Percentiles rank a stretch among this genome's conserved stretches.
These are phyloP conservation scores for Cladosporium halotolerans DNA, from an alignment of 2,329 filamentous ascomycete genomes.

Conservation along the genomic window DNA sequence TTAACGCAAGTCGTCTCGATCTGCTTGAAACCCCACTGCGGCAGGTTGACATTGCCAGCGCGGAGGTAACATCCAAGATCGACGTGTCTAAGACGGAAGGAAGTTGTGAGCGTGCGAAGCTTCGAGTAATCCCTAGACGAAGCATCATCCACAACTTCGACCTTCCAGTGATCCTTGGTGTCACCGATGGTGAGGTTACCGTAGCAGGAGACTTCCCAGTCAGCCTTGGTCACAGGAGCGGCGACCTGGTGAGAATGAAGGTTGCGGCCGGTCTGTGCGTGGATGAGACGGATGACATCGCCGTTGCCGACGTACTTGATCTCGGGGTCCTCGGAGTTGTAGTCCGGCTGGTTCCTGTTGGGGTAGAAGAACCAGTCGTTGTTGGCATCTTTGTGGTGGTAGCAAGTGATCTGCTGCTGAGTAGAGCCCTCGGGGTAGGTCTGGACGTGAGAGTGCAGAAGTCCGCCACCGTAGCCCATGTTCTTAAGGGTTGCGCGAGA, in stretches of 20 bases:
- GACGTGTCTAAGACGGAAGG: conserved; percentile 80
- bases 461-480: conserved; percentile 96
- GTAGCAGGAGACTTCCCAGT: conserved; percentile 91
- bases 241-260: conserved; percentile 88
- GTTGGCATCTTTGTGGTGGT: conserved; percentile 99
- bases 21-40: conserved; percentile 99
- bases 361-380: conserved; percentile 99
- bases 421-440: conserved; percentile 88
- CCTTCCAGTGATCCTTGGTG: conserved; percentile 93
- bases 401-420: conserved; percentile 97
- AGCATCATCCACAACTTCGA: conserved; percentile 87
- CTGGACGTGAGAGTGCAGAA: conserved; percentile 93
- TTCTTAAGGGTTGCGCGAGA: conserved; percentile 94
- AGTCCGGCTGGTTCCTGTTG: conserved; percentile 71
- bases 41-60: conserved; percentile 90
- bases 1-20: conserved; percentile 96
- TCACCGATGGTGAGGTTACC: conserved; percentile 94
- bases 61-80: conserved; percentile 86
- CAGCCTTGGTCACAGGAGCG: conserved; percentile 80
- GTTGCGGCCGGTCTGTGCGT: conserved; percentile 93
- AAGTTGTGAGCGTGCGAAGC: conserved; percentile 85
- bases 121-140: conserved; percentile 77
- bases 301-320: conserved; percentile 71
- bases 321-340: conserved; percentile 63
- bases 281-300: conserved; percentile 76